These are phyloP conservation scores for Penicillium coprophilum DNA, from an alignment of 495 filamentous ascomycete species.

Conservation along the genomic window DNA sequence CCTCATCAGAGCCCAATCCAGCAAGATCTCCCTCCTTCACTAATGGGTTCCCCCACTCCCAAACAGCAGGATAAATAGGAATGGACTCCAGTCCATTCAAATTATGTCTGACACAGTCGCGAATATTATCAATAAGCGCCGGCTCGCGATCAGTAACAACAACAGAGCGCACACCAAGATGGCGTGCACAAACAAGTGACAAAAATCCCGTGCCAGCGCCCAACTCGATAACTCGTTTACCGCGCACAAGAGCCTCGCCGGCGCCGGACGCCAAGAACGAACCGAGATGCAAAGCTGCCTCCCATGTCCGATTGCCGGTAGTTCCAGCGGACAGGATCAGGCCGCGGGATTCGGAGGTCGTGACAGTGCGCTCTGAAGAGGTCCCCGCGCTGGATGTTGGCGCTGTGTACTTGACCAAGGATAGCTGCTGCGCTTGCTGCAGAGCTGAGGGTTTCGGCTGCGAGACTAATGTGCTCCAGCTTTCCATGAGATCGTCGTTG, in stretches of 20 bases:
- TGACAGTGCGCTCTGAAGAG: constrained; percentile 44
- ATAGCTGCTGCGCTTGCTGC: constrained; percentile 68
- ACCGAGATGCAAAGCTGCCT: constrained; percentile 83
- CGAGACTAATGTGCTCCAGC: constrained; percentile 58
- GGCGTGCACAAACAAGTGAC: constrained; percentile 74
- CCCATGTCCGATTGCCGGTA: constrained; percentile 90
- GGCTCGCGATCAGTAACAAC: constrained; percentile 80
- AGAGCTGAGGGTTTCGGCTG: constrained; percentile 59
- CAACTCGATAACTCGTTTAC: constrained; percentile 74
- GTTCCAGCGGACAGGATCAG: constrained; percentile 74
- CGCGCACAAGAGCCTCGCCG: constrained; percentile 46
- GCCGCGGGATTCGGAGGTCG: constrained; percentile 62
- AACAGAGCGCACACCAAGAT: constrained; percentile 62
- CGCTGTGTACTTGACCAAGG: constrained; percentile 70
- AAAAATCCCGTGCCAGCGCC: constrained; percentile 88
- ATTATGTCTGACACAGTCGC: constrained; percentile 67
- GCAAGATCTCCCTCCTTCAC: constrained; percentile 11
- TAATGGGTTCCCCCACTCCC: constrained; percentile 42
- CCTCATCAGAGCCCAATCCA: constrained; percentile 6
- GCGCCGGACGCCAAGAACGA: constrained; percentile 59
- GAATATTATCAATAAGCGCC: constrained; percentile 66
- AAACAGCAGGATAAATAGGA: constrained; percentile 41
- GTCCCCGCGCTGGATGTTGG: constrained; percentile 22
- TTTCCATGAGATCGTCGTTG: constrained; percentile 66
- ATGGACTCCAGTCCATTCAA: constrained; percentile 36